A percentile compares a stretch with the other conserved stretches of the same genome.
Conservation (phyloP, 2,329 filamentous ascomycete genomes). For the Claviceps pazoutovae region DNA sequence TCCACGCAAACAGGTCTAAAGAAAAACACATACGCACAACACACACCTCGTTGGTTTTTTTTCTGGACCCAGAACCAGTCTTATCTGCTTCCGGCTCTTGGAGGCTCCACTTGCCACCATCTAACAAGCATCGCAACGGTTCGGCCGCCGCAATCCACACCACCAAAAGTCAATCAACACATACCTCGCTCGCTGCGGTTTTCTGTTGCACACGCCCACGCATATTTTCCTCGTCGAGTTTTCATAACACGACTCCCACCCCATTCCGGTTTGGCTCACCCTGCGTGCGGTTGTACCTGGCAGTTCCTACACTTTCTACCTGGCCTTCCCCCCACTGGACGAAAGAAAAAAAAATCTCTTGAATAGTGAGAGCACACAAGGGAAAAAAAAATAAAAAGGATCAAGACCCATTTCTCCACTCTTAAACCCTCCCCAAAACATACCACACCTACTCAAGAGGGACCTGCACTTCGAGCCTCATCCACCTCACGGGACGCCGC, state of each 20-base stretch:
- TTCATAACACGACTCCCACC: constrained; percentile 12
- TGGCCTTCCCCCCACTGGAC: constrained; percentile 5
- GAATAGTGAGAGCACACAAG: constrained; percentile 3
- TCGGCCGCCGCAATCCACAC: constrained; percentile 9
- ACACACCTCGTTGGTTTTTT: constrained; percentile 10
- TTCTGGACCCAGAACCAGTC: constrained; percentile 11
- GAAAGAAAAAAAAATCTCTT: constrained; percentile 19
- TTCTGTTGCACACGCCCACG: constrained; percentile 4
- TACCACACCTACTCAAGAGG: constrained; percentile 23
- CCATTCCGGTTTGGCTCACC: constrained; percentile 13
- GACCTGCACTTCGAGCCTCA: constrained; percentile 25
- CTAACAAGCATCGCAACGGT: constrained; percentile 12
- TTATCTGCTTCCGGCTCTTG: constrained; percentile 14
- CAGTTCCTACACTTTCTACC: constrained; percentile 1
- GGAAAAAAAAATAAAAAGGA: constrained; percentile 25
- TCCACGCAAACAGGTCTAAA: constrained; percentile 8
- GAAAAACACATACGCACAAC: constrained; percentile 7
- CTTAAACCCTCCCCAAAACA: constrained; percentile 31
- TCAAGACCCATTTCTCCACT: constrained; percentile 32
- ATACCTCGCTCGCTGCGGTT: neutral
- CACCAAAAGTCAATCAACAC: constrained; percentile 7
- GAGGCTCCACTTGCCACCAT: constrained; percentile 13
- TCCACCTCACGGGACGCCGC: constrained; percentile 22
- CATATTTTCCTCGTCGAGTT: constrained; percentile 3
- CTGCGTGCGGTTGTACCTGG: constrained; percentile 12